Percentiles rank a stretch among this genome's conserved stretches.
These are phyloP conservation scores for Saccharomyces paradoxus DNA, from an alignment of 805 yeast species.

Conservation along the genomic window DNA sequence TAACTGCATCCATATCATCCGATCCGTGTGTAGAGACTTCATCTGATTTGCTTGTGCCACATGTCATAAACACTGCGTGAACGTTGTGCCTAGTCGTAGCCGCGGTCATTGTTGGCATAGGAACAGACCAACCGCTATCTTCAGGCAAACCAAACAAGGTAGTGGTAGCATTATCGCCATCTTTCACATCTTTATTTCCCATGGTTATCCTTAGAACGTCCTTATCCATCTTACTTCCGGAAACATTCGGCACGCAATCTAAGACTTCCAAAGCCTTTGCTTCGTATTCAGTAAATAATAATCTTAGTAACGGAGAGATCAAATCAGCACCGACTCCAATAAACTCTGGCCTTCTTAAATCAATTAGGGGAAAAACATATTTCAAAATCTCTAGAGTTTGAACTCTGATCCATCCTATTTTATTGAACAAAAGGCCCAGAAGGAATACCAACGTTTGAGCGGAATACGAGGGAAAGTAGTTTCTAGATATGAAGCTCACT, in stretches of 20 bases:
- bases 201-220: slow-evolving; percentile 87
- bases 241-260: slow-evolving; percentile 75
- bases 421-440: slow-evolving; percentile 72
- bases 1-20: slow-evolving; percentile 20
- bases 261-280: slow-evolving; percentile 83
- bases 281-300: slow-evolving; percentile 76
- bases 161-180: slow-evolving; percentile 77
- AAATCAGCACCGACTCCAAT: slow-evolving; percentile 90
- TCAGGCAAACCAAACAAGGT: slow-evolving; percentile 87
- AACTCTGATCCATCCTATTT: slow-evolving; percentile 64
- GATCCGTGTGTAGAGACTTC: slow-evolving; percentile 15
- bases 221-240: slow-evolving; percentile 84
- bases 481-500: slow-evolving; percentile 55
- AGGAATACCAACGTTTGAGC: slow-evolving; percentile 69
- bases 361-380: slow-evolving; percentile 66
- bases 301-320: slow-evolving; percentile 78
- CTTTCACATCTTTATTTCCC: slow-evolving; percentile 70
- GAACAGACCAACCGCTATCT: slow-evolving; percentile 94
- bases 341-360: slow-evolving; percentile 69
- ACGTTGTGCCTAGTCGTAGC: slow-evolving; percentile 86
- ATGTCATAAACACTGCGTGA: slow-evolving; percentile 89
- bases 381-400: slow-evolving; percentile 75
- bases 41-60: slow-evolving; percentile 35
- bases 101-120: slow-evolving; percentile 88
- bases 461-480: slow-evolving; percentile 66